phyloP scores from a whole-genome alignment of 176 grass and related monocot species.

The Elaeis guineensis region DNA sequence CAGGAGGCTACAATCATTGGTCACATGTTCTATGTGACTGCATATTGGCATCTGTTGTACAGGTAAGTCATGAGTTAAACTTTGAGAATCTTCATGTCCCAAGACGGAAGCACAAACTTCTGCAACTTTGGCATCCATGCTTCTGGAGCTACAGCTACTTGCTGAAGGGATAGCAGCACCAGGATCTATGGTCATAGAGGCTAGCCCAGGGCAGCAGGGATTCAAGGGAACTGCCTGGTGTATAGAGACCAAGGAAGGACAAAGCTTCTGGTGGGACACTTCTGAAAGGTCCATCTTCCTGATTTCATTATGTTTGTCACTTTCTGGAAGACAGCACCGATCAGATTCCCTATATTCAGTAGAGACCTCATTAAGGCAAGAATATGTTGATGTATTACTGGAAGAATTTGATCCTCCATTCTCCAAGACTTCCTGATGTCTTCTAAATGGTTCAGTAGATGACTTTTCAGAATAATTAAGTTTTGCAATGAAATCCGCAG shows the following conservation, averaged over 20 bases:
- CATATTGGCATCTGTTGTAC: slow-evolving; percentile 7
- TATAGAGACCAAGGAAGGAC: background rate
- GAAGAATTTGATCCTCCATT: background rate
- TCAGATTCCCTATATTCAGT: slow-evolving; percentile 3
- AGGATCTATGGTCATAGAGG: background rate
- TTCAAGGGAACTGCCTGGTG: background rate
- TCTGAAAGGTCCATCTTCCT: slow-evolving; percentile 7
- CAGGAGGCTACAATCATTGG: slow-evolving; percentile 15
- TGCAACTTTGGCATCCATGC: background rate
- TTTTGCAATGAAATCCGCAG: slow-evolving; percentile 21
- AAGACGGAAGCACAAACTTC: background rate
- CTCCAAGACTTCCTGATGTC: slow-evolving; percentile 7
- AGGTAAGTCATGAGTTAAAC: background rate
- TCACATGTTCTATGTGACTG: slow-evolving; percentile 4
- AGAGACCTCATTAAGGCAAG: slow-evolving; percentile 10
- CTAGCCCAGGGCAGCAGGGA: background rate
- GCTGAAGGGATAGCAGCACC: background rate
- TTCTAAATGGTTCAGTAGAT: slow-evolving; percentile 6
- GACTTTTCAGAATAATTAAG: background rate
- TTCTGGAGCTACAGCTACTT: background rate
- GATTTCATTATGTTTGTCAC: background rate
- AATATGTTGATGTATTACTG: slow-evolving; percentile 1
- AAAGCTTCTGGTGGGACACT: background rate
- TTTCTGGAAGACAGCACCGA: slow-evolving; percentile 7
- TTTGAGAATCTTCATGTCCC: slow-evolving; percentile 7